Conservation (phyloP, 768 basidiomycete species). For the Trametes cingulata region DNA sequence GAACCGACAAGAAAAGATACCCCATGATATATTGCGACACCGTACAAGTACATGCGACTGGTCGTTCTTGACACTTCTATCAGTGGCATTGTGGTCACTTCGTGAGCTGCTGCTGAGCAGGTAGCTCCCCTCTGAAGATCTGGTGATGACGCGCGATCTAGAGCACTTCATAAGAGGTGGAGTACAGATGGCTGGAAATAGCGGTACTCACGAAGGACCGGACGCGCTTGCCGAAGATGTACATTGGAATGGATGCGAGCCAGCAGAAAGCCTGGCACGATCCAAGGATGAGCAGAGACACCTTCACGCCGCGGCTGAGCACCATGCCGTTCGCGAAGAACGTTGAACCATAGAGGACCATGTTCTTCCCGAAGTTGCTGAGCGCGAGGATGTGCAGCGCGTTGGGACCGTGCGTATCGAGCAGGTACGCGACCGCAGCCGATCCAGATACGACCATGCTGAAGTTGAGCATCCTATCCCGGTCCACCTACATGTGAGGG, state of each 20-base stretch:
- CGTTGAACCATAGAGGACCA: slow-evolving; percentile 46
- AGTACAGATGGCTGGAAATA: background rate
- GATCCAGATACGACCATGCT: slow-evolving; percentile 45
- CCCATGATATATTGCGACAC: too few relatives aligned
- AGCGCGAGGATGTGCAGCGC: slow-evolving; percentile 44
- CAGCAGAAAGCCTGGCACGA: slow-evolving; percentile 44
- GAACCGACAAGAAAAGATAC: too few relatives aligned
- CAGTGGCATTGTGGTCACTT: too few relatives aligned
- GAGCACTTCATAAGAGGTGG: too few relatives aligned
- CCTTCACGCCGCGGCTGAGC: slow-evolving; percentile 37
- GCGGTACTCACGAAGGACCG: slow-evolving; percentile 40
- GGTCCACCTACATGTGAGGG: background rate
- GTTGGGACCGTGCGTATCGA: slow-evolving; percentile 45
- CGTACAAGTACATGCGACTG: too few relatives aligned
- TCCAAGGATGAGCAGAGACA: slow-evolving; percentile 42
- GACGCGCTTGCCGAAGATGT: slow-evolving; percentile 45
- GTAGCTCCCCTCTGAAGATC: background rate
- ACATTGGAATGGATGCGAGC: slow-evolving; percentile 45
- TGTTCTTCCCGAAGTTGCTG: slow-evolving; percentile 46
- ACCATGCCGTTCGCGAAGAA: slow-evolving; percentile 48
- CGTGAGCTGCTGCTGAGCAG: background rate
- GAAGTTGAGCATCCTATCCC: slow-evolving; percentile 43
- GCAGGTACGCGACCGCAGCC: slow-evolving; percentile 45
- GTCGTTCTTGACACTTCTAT: too few relatives aligned
- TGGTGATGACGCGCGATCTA: slow-evolving; percentile 11